Evolutionary conservation across 441 rosid species (phyloP).

Genomic region (Cnidoscolus chayamansa): DNA sequence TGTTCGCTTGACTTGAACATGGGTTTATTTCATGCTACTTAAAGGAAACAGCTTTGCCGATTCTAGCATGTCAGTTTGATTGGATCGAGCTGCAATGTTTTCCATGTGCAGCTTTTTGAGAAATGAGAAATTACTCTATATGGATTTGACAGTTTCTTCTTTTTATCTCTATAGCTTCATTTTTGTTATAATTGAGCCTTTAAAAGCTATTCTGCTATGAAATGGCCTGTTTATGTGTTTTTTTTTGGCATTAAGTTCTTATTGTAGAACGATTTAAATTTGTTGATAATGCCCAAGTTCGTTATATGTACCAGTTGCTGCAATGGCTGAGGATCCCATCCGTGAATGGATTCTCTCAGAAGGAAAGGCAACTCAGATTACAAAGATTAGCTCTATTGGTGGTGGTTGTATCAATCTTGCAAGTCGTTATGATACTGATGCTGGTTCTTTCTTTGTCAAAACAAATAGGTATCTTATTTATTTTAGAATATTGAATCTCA

Average conservation of each 20-base stretch:
- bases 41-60: not conserved
- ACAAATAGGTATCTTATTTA: conserved; percentile 54
- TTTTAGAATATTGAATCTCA: not conserved
- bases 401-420: conserved; percentile 94
- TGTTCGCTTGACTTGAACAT: too few relatives aligned
- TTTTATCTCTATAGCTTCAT: not conserved
- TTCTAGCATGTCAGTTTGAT: not conserved
- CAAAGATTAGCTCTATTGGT: conserved; percentile 63
- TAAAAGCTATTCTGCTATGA: not conserved
- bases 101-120: not conserved
- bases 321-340: conserved; percentile 75
- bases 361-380: conserved; percentile 73
- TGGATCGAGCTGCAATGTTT: not conserved
- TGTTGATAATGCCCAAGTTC: conserved; percentile 8
- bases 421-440: conserved; percentile 70
- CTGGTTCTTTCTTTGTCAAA: conserved; percentile 77
- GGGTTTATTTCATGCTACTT: not conserved
- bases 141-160: not conserved
- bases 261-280: not conserved
- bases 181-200: not conserved
- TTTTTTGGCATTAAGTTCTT: conserved; percentile 11
- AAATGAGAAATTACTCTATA: not conserved
- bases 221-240: not conserved
- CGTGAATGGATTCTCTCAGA: conserved; percentile 79
- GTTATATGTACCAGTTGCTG: conserved; percentile 44